Evolutionary conservation across 177 flowering plant genomes (phyloP).

Genomic region (Vitis hybrid): DNA sequence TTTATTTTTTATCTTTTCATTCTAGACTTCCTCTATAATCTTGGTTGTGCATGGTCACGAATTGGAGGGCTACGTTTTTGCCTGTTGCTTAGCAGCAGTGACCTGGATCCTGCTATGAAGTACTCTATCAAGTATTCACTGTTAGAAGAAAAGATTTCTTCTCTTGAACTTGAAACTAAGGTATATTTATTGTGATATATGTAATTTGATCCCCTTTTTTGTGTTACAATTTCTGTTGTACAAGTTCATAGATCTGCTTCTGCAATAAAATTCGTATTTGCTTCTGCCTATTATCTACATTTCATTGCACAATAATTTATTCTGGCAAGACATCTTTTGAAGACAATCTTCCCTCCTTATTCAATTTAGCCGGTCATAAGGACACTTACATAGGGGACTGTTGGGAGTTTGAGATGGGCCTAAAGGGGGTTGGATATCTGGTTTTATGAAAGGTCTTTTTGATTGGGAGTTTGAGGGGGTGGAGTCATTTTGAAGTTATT

Average conservation of each 20-base stretch:
- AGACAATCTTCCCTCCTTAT: too few relatives aligned
- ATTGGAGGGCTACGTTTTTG: constrained; percentile 75
- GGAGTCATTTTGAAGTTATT: too few relatives aligned
- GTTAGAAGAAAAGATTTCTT: constrained; percentile 52
- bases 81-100: constrained; percentile 59
- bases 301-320: neutral
- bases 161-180: constrained; percentile 68
- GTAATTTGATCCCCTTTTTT: neutral
- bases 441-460: too few relatives aligned
- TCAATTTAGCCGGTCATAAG: too few relatives aligned
- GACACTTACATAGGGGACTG: too few relatives aligned
- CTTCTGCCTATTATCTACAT: neutral
- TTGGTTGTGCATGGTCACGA: constrained; percentile 67
- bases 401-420: too few relatives aligned
- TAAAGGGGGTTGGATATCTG: too few relatives aligned
- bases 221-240: neutral
- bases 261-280: neutral
- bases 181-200: constrained; percentile 27
- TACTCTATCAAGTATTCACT: constrained; percentile 55
- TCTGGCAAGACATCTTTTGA: too few relatives aligned
- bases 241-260: neutral
- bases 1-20: constrained; percentile 1
- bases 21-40: constrained; percentile 35
- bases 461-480: too few relatives aligned
- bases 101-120: constrained; percentile 75